Evolutionary conservation across 257 asterid genomes (phyloP).

Genomic region (Voacanga thouarsii): DNA sequence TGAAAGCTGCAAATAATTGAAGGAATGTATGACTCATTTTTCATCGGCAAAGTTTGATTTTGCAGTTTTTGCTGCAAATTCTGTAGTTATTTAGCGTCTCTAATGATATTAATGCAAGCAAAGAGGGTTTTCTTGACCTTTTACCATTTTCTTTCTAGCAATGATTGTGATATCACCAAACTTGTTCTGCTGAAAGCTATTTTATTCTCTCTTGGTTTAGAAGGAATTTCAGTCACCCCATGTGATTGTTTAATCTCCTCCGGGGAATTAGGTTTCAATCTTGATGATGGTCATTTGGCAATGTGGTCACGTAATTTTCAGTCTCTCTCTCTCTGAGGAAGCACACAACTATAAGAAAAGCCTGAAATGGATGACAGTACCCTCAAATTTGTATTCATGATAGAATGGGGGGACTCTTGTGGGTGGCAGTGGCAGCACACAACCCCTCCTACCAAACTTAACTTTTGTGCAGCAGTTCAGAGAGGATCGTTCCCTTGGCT

Average conservation of each 20-base stretch:
- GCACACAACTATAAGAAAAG: too few species aligned
- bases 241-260: background rate
- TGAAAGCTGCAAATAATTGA: background rate
- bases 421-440: conserved; percentile 6
- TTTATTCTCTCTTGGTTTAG: background rate
- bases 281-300: conserved; percentile 19
- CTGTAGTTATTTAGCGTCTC: background rate
- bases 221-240: conserved; percentile 9
- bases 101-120: background rate
- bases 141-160: background rate
- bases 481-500: conserved; percentile 33
- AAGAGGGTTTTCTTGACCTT: background rate
- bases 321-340: background rate
- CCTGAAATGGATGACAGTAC: background rate
- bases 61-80: background rate
- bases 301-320: conserved; percentile 19
- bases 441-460: conserved; percentile 22
- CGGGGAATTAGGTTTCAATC: background rate
- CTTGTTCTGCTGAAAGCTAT: background rate
- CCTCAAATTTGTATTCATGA: background rate
- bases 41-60: background rate
- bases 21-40: background rate
- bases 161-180: background rate
- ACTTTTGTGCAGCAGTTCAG: conserved; percentile 12
- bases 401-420: background rate